Evolutionary conservation across 2,329 filamentous ascomycete genomes (phyloP), one percentile per base, ranked within the genome.

Genomic region (Claviceps arundinis): DNA sequence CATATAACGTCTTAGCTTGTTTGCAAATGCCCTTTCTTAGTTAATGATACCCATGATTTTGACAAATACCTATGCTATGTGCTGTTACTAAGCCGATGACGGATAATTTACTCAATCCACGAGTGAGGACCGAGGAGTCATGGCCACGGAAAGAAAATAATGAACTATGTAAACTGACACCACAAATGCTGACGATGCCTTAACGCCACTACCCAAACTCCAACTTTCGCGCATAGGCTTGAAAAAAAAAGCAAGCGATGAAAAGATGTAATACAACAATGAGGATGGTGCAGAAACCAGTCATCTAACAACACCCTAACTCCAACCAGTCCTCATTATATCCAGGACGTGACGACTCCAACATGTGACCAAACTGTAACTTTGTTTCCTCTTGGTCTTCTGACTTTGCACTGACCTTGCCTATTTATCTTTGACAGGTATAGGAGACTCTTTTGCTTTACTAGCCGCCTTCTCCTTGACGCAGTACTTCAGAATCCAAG

Each of bases 401-500:
- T n/a, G 8, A 5, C 9, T 17, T 16, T 47, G 22, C 14, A 44
- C 22, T 24, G 16, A 26, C 22, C 24, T 24, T 6, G 55, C 59
- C 48, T 51, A 58, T 54, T 46, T 4, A 34, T 63, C 55, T 40
- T 46, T 49, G 30, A 34, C 30, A 11, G 30, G 22, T 40, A 42
- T n/a, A 59, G 24, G 54, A 55, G 37, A 50, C 54, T 65, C 70
- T 75, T 59, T 79, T 78, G 54, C 72, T 73, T 73, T 76, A 40
- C 70, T 60, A 5, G 72, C 73, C 51, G 74, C 68, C 63, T 78
- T 75, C n/a, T 76, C 75, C 69, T 80, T 81, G 57, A 85, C 77
- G 67, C 91, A 97, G 68, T 97, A 88, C 75, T 96, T 97, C 59
- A 96, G 67, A 62, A 98, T 95, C 93, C 93, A 98, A 17, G 93